These are phyloP conservation scores for Cucurbita ficifolia DNA, from an alignment of 306 rosid species.

Conservation along the genomic window DNA sequence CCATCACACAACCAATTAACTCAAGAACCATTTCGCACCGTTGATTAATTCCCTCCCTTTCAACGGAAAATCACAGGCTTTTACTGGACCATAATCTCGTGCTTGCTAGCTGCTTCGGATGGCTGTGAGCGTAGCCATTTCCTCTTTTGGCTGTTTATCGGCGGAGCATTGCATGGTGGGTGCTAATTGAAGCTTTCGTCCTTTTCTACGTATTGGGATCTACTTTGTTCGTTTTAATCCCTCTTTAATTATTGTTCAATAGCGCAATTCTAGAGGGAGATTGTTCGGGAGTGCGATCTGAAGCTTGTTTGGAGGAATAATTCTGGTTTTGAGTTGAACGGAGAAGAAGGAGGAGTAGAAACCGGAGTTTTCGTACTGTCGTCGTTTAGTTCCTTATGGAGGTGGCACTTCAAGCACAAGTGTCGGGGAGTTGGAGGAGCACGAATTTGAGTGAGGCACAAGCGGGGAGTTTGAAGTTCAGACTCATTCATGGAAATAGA, in stretches of 20 bases:
- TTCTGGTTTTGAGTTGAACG: not conserved
- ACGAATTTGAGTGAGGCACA: constrained; percentile 20
- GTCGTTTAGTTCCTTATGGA: constrained; percentile 22
- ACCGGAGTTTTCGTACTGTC: not conserved
- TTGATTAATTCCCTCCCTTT: constrained; percentile 3
- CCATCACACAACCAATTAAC: not conserved
- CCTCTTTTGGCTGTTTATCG: not conserved
- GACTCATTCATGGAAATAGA: constrained; percentile 25
- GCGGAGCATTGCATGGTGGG: not conserved
- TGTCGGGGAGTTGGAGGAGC: constrained; percentile 23
- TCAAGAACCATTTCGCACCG: constrained; percentile 7
- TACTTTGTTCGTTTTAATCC: not conserved
- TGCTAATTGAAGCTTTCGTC: not conserved
- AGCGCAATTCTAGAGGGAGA: constrained; percentile 14
- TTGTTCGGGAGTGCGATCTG: constrained; percentile 2
- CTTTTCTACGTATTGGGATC: not conserved
- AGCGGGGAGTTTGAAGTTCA: constrained; percentile 22
- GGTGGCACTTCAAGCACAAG: constrained; percentile 28
- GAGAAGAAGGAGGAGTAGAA: constrained; percentile 2
- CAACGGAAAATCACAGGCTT: not conserved
- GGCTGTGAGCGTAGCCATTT: constrained; percentile 12
- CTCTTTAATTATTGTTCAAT: not conserved
- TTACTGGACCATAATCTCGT: not conserved
- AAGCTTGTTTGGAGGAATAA: not conserved
- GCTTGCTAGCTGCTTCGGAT: not conserved